These are phyloP conservation scores for Fusarium vanettenii DNA, from an alignment of 2,329 filamentous ascomycete genomes.

Conservation along the genomic window DNA sequence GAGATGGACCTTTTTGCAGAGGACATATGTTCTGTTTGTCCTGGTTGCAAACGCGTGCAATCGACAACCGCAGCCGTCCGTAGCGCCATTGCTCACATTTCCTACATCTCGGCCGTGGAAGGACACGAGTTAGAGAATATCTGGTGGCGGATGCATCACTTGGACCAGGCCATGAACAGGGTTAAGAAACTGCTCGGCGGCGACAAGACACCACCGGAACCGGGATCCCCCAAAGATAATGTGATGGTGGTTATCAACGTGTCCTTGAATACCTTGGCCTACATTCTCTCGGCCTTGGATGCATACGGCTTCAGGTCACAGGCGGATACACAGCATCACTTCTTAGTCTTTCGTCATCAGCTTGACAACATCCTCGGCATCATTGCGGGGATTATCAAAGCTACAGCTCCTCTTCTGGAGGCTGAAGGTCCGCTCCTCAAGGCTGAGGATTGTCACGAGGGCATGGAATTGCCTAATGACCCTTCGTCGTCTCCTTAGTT, in stretches of 20 bases:
- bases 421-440: neutral
- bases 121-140: neutral
- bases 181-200: neutral
- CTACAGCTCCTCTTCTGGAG: no score
- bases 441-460: neutral
- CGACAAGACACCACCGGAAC: neutral
- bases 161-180: neutral
- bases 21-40: neutral
- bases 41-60: neutral
- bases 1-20: neutral
- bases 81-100: neutral
- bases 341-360: neutral
- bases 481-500: neutral
- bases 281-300: neutral
- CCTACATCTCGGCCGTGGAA: neutral
- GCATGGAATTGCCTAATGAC: neutral
- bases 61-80: neutral
- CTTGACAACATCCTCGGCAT: no score
- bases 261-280: neutral
- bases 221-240: neutral
- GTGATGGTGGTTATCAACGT: neutral
- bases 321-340: neutral
- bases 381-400: no score
- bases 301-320: neutral
- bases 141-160: neutral